These are phyloP conservation scores for Wickerhamiella azyma DNA, from an alignment of 805 yeast species.

Conservation along the genomic window DNA sequence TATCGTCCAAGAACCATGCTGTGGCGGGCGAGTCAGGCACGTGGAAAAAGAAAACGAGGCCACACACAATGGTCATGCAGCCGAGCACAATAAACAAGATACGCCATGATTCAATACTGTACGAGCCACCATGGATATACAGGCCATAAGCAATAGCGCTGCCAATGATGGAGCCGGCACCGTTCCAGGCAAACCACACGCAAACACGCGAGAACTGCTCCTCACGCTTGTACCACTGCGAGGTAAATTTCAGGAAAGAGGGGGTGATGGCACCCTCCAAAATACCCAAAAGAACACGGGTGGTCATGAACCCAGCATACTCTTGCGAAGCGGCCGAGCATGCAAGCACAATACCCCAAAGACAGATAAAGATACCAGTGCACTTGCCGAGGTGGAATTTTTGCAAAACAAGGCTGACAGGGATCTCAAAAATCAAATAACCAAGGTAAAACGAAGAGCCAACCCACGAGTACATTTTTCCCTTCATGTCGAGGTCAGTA, in stretches of 20 bases:
- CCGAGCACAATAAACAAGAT: constrained; percentile 45
- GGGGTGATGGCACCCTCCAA: constrained; percentile 44
- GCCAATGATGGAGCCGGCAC: constrained; percentile 35
- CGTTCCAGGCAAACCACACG: constrained; percentile 32
- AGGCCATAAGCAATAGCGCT: constrained; percentile 36
- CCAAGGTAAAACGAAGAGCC: constrained; percentile 55
- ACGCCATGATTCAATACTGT: constrained; percentile 34
- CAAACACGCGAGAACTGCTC: constrained; percentile 35
- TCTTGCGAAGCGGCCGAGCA: constrained; percentile 33
- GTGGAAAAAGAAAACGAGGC: constrained; percentile 15
- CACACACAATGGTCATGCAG: constrained; percentile 34
- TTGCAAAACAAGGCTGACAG: constrained; percentile 37
- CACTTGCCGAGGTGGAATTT: constrained; percentile 43
- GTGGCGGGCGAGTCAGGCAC: constrained; percentile 41
- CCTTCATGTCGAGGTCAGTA: constrained; percentile 34
- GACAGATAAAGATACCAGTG: constrained; percentile 29
- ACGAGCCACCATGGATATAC: constrained; percentile 20
- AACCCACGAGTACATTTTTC: constrained; percentile 33
- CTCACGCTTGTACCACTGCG: constrained; percentile 40
- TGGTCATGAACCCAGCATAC: constrained; percentile 34
- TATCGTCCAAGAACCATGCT: constrained; percentile 35
- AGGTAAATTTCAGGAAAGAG: constrained; percentile 40
- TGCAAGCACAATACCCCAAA: constrained; percentile 37
- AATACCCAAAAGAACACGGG: constrained; percentile 36
- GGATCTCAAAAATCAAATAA: constrained; percentile 43